Evolutionary conservation across 2,329 filamentous ascomycete species (phyloP).

Genomic region (Talaromyces sp.): DNA sequence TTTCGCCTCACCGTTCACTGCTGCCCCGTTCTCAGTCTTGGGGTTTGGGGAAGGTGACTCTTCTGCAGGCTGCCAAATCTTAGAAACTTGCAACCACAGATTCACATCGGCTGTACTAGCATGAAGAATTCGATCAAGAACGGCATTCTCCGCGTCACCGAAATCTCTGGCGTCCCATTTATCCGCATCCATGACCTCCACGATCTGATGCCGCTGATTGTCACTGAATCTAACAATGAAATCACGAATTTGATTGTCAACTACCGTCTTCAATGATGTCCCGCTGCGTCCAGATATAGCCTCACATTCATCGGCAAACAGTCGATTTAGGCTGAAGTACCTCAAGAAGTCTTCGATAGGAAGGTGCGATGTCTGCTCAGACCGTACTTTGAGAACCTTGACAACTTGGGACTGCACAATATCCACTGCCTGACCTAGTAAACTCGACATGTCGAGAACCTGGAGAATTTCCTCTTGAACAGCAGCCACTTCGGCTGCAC

Average conservation of each 20-base stretch:
- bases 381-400: slow-evolving; percentile 61
- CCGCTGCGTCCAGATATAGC: slow-evolving; percentile 62
- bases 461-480: slow-evolving; percentile 60
- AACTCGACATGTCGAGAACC: slow-evolving; percentile 62
- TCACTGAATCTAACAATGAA: slow-evolving; percentile 59
- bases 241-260: slow-evolving; percentile 61
- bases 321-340: slow-evolving; percentile 60
- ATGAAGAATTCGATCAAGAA: slow-evolving; percentile 55
- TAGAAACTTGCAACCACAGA: slow-evolving; percentile 51
- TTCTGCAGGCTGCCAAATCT: slow-evolving; percentile 48
- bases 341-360: slow-evolving; percentile 56
- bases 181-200: slow-evolving; percentile 58
- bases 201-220: slow-evolving; percentile 54
- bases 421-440: slow-evolving; percentile 64
- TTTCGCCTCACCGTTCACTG: slow-evolving; percentile 31
- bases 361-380: slow-evolving; percentile 56
- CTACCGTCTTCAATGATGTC: slow-evolving; percentile 56
- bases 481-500: slow-evolving; percentile 25
- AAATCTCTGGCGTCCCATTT: slow-evolving; percentile 65
- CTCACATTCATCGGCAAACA: slow-evolving; percentile 66
- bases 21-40: slow-evolving; percentile 35
- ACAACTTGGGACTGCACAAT: slow-evolving; percentile 62
- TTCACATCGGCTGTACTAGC: slow-evolving; percentile 58
- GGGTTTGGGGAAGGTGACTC: slow-evolving; percentile 23
- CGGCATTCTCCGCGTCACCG: slow-evolving; percentile 47